Conservation (phyloP, 805 yeast genomes). For the Wickerhamomyces queroliae region DNA sequence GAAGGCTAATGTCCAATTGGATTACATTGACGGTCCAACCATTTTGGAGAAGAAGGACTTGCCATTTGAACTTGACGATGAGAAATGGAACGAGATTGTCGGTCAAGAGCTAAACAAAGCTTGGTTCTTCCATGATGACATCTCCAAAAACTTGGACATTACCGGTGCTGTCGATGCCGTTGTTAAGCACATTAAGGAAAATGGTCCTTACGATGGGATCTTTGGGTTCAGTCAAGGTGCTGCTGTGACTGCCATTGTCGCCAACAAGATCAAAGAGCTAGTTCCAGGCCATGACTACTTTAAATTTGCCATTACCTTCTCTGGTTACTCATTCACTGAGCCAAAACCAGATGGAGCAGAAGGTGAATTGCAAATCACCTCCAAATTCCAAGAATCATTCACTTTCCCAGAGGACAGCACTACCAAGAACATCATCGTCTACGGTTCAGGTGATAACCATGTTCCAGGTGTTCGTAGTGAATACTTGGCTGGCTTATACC, state of each 20-base stretch:
- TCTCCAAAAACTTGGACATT: conserved; percentile 41
- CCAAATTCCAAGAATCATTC: conserved; percentile 27
- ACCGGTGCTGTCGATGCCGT: conserved; percentile 45
- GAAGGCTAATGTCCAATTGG: conserved; percentile 58
- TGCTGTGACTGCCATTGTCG: conserved; percentile 68
- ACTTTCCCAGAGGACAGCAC: conserved; percentile 23
- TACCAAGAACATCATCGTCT: conserved; percentile 60
- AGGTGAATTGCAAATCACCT: conserved; percentile 30
- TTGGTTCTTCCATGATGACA: conserved; percentile 68
- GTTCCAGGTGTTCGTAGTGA: conserved; percentile 70
- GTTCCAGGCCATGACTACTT: conserved; percentile 33
- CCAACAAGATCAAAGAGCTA: conserved; percentile 49
- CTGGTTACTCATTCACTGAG: conserved; percentile 55
- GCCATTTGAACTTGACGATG: conserved; percentile 60
- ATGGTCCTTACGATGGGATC: conserved; percentile 84
- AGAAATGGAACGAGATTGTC: conserved; percentile 41
- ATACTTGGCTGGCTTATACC: conserved; percentile 50
- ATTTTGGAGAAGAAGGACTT: conserved; percentile 61
- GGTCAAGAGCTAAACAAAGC: conserved; percentile 46
- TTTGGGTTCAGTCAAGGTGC: conserved; percentile 96
- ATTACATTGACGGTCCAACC: conserved; percentile 77
- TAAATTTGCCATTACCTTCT: conserved; percentile 70
- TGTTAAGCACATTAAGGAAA: conserved; percentile 44
- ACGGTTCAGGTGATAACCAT: conserved; percentile 84
- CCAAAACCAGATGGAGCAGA: conserved; percentile 26